These are phyloP conservation scores for Fusarium clavum DNA, from an alignment of 2,329 filamentous ascomycete species.

Conservation along the genomic window DNA sequence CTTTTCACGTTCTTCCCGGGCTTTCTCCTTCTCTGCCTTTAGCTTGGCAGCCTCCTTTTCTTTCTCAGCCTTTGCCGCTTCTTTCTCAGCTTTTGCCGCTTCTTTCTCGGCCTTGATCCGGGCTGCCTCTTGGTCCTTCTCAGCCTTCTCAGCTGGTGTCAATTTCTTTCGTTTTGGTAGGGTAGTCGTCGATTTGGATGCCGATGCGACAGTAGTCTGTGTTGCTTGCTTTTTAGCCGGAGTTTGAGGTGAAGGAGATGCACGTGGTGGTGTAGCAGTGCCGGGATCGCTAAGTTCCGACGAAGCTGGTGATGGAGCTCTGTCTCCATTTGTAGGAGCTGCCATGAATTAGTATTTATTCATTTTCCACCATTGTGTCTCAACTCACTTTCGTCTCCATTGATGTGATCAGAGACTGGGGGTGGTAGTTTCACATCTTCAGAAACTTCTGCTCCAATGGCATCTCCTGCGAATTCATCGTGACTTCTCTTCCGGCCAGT, in stretches of 20 bases:
- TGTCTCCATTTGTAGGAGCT: slow-evolving; percentile 41
- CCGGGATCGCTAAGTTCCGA: slow-evolving; percentile 57
- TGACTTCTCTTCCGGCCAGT: slow-evolving; percentile 60
- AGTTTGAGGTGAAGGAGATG: slow-evolving; percentile 53
- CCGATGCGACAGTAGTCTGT: slow-evolving; percentile 12
- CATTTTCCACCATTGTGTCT: no score
- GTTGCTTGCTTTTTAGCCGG: slow-evolving; percentile 44
- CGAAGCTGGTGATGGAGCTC: slow-evolving; percentile 48
- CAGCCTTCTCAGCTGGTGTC: slow-evolving; percentile 55
- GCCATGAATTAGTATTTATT: slow-evolving; percentile 37
- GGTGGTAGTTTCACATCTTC: slow-evolving; percentile 37
- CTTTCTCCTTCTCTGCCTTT: slow-evolving; percentile 54
- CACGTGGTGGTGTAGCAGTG: slow-evolving; percentile 54
- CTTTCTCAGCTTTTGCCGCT: slow-evolving; percentile 41
- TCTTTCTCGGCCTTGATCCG: slow-evolving; percentile 53
- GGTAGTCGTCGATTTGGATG: slow-evolving; percentile 39
- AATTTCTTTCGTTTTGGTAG: slow-evolving; percentile 58
- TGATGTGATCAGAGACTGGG: slow-evolving; percentile 26
- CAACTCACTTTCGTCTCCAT: slow-evolving; percentile 43
- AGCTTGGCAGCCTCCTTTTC: slow-evolving; percentile 52
- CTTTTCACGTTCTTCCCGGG: slow-evolving; percentile 54
- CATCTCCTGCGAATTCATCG: slow-evolving; percentile 56
- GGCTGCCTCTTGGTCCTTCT: slow-evolving; percentile 52
- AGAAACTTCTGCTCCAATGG: slow-evolving; percentile 42
- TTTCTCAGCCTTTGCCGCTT: slow-evolving; percentile 45